Evolutionary conservation across 148 eudicot genomes (phyloP).

Genomic region (Silene latifolia): DNA sequence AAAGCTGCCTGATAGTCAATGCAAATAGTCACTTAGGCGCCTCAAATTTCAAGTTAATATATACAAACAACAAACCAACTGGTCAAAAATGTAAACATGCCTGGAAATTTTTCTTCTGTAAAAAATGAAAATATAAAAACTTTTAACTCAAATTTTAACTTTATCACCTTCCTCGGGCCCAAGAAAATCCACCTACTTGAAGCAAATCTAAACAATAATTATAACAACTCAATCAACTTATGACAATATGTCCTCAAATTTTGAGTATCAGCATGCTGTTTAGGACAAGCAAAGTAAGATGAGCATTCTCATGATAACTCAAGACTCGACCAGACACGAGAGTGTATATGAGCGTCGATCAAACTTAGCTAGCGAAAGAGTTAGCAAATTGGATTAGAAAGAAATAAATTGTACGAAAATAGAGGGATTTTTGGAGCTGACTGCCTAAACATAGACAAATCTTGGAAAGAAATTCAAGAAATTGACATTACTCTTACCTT

Average conservation of each 20-base stretch:
- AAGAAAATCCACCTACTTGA: not conserved
- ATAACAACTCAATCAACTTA: not conserved
- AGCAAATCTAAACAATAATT: not conserved
- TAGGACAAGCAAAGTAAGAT: not conserved
- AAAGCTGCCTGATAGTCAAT: not conserved
- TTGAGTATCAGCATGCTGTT: not conserved
- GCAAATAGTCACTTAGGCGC: constrained; percentile 5
- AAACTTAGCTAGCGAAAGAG: not conserved
- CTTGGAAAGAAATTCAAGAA: too few relatives aligned
- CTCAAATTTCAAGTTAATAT: not conserved
- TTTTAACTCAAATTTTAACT: not conserved
- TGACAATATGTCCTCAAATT: not conserved
- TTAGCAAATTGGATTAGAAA: too few relatives aligned
- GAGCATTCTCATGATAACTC: not conserved
- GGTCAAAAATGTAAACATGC: not conserved
- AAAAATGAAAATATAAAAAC: not conserved
- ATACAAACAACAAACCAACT: not conserved
- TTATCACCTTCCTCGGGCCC: not conserved
- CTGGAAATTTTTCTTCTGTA: not conserved
- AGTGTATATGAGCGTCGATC: not conserved
- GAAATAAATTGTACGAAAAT: too few relatives aligned
- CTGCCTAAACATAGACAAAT: too few relatives aligned
- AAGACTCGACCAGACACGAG: not conserved
- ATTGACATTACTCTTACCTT: too few relatives aligned
- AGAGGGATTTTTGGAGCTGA: too few relatives aligned